Conservation (phyloP, 305 asterid species). For the Fraxinus angustifolia region DNA sequence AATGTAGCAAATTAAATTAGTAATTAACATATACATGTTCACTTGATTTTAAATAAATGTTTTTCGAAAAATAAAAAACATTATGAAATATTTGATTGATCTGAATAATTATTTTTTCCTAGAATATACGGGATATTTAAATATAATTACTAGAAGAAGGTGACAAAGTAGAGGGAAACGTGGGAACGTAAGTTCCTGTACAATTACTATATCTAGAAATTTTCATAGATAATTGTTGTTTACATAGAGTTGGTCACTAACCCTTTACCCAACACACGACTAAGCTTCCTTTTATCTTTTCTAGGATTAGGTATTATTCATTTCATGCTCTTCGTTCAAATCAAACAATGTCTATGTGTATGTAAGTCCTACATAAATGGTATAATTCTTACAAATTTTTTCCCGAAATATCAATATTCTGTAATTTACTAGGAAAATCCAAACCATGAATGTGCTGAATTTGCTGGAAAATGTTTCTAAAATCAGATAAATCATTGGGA, state of each 20-base stretch:
- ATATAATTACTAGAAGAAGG: slow-evolving; percentile 7
- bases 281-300: background rate
- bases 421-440: background rate
- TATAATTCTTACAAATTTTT: background rate
- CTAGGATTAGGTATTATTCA: background rate
- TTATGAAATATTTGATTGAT: background rate
- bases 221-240: slow-evolving; percentile 7
- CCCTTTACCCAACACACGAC: slow-evolving; percentile 12
- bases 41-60: background rate
- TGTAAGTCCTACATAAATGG: background rate
- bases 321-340: background rate
- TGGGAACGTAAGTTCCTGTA: slow-evolving; percentile 25
- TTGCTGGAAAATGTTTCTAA: background rate
- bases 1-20: background rate
- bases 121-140: background rate
- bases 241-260: slow-evolving; percentile 8
- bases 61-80: background rate
- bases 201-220: slow-evolving; percentile 25
- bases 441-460: background rate
- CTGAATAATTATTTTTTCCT: background rate
- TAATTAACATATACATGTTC: background rate
- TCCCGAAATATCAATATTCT: background rate
- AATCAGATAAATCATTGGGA: background rate
- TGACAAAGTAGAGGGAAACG: slow-evolving; percentile 38
- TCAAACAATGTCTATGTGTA: background rate